These are phyloP conservation scores for Iberis pinnata DNA, from an alignment of 345 rosid genomes.

Conservation along the genomic window DNA sequence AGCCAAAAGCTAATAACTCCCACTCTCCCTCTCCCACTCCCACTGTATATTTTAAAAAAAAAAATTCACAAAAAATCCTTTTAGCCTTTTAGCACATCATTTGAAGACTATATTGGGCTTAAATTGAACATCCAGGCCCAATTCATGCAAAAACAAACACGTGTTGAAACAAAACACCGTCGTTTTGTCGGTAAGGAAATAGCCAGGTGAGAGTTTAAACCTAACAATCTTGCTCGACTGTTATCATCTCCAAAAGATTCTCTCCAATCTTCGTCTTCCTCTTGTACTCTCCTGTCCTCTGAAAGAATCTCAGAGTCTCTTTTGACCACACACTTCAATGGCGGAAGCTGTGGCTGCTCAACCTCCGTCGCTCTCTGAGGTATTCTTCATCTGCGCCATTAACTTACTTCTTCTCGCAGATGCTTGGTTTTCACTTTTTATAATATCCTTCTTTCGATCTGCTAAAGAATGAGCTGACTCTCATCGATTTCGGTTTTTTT, in stretches of 20 bases:
- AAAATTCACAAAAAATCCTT: too few species aligned
- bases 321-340: conserved; percentile 44
- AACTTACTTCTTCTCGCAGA: not conserved
- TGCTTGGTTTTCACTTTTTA: not conserved
- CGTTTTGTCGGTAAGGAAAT: too few species aligned
- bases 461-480: conserved; percentile 3
- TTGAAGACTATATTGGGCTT: too few species aligned
- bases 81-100: too few species aligned
- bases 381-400: conserved; percentile 22
- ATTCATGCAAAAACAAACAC: too few species aligned
- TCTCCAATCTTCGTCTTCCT: conserved; percentile 22
- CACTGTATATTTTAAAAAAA: too few species aligned
- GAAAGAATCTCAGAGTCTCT: conserved; percentile 19
- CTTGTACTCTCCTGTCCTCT: not conserved
- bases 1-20: too few species aligned
- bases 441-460: conserved; percentile 6
- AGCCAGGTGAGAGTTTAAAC: too few species aligned
- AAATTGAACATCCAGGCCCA: too few species aligned
- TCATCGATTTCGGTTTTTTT: not conserved
- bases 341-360: conserved; percentile 39
- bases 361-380: conserved; percentile 58
- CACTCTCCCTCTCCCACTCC: too few species aligned
- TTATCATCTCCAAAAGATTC: conserved; percentile 9
- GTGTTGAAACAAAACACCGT: too few species aligned
- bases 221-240: too few species aligned